phyloP scores from a whole-genome alignment of 2,329 filamentous ascomycete species.

The Colletotrichum brevisporum region DNA sequence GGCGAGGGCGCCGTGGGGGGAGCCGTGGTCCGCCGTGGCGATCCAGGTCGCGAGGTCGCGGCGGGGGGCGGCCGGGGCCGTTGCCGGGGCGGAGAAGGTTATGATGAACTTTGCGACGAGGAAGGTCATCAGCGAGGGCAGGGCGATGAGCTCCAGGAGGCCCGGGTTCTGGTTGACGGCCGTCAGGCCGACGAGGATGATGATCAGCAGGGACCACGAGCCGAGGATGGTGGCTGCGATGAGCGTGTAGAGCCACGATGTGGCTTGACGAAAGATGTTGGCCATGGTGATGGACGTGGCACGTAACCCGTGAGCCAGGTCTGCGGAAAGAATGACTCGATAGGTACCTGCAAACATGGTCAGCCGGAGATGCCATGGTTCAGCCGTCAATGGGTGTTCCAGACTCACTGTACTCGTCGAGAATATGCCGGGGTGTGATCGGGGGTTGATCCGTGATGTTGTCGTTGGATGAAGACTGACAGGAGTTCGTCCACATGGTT shows the following conservation, averaged over 20 bases:
- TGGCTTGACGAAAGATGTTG: constrained; percentile 28
- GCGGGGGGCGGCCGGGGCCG: not conserved
- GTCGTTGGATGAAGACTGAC: too few species aligned
- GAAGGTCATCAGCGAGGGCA: constrained; percentile 35
- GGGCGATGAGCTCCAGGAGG: constrained; percentile 33
- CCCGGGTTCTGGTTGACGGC: constrained; percentile 13
- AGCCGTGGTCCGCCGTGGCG: constrained; percentile 35
- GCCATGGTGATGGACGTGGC: constrained; percentile 11
- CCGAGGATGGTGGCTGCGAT: constrained; percentile 31
- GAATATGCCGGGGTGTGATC: not conserved
- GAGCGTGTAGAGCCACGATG: constrained; percentile 33
- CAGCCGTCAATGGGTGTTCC: not conserved
- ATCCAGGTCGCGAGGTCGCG: constrained; percentile 33
- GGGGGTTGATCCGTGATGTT: not conserved
- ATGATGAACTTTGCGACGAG: constrained; percentile 35
- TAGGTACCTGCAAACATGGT: too few species aligned
- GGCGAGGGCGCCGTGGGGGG: constrained; percentile 35
- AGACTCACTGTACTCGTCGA: not conserved
- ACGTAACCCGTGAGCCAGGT: not conserved
- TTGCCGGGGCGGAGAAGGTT: not conserved
- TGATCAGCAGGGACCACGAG: constrained; percentile 24
- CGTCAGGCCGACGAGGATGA: constrained; percentile 12
- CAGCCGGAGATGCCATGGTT: too few species aligned
- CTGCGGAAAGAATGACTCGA: too few species aligned
- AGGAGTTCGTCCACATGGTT: too few species aligned